Percentiles rank a stretch among this genome's conserved stretches.
phyloP scores from a whole-genome alignment of 176 grass and related monocot species.

The Lolium multiflorum region DNA sequence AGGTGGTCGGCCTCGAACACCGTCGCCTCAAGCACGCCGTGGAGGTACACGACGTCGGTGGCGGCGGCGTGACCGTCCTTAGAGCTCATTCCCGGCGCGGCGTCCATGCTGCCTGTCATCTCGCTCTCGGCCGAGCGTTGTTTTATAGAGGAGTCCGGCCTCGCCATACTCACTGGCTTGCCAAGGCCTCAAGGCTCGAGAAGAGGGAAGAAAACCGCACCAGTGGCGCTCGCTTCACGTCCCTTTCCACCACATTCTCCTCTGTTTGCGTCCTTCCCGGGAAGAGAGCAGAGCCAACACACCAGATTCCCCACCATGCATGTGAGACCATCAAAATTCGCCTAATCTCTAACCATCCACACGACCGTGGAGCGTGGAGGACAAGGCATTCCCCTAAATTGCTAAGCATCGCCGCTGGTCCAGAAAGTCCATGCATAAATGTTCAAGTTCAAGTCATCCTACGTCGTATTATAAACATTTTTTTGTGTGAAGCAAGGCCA shows the following conservation, averaged over 20 bases:
- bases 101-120: constrained; percentile 23
- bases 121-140: neutral
- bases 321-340: constrained; percentile 9
- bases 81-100: constrained; percentile 37
- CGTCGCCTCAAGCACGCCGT: constrained; percentile 75
- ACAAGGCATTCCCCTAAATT: neutral
- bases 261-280: constrained; percentile 25
- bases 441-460: neutral
- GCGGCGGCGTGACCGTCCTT: neutral
- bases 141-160: constrained; percentile 32
- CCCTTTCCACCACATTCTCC: constrained; percentile 20
- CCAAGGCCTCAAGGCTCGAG: constrained; percentile 6
- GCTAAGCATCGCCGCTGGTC: constrained; percentile 16
- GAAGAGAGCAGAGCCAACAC: constrained; percentile 2
- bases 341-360: neutral
- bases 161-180: neutral
- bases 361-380: neutral
- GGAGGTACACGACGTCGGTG: constrained; percentile 47
- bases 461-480: neutral
- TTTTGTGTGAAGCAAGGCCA: neutral
- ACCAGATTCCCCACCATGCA: constrained; percentile 18
- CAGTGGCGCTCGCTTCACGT: constrained; percentile 30
- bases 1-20: constrained; percentile 75
- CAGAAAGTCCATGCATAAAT: constrained; percentile 10
- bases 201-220: constrained; percentile 21